A percentile compares a stretch with the other conserved stretches of the same genome.
phyloP scores from a whole-genome alignment of 208 protist species.

The Acanthamoeba culbertsoni region DNA sequence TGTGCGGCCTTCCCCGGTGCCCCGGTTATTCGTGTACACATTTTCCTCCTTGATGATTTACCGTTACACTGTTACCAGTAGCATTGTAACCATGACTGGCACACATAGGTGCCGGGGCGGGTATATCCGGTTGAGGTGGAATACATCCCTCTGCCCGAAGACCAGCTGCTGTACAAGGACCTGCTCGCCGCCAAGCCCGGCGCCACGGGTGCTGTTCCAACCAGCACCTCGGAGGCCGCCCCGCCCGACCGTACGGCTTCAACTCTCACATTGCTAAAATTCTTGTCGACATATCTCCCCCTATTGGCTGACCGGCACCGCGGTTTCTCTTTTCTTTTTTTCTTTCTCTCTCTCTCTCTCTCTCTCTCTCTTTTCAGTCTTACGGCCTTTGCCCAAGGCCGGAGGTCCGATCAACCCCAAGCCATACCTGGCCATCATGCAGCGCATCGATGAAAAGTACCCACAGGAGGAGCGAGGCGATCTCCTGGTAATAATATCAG shows the following conservation, averaged over 20 bases:
- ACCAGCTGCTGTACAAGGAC: constrained; percentile 23
- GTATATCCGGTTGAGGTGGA: constrained; percentile 69
- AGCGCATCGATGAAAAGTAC: constrained; percentile 63
- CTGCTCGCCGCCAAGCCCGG: neutral
- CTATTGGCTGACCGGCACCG: no score
- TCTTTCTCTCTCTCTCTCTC: neutral
- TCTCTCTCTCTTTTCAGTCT: neutral
- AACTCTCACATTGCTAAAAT: neutral
- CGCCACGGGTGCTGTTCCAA: neutral
- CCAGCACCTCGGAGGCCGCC: neutral
- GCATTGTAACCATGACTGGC: neutral
- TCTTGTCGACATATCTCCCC: no score
- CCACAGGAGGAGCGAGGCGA: constrained; percentile 64
- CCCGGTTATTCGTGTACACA: constrained; percentile 55
- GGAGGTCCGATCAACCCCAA: neutral
- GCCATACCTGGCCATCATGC: constrained; percentile 33
- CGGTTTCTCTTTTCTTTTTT: neutral
- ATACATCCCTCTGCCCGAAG: constrained; percentile 59
- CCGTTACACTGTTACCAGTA: neutral
- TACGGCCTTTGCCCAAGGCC: neutral
- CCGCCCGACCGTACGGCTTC: neutral
- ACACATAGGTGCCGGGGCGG: constrained; percentile 63
- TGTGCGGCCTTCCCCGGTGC: constrained; percentile 47
- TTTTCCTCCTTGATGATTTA: no score
- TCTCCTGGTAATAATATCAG: constrained; percentile 32